Evolutionary conservation across 2,329 filamentous ascomycete species (phyloP).

Genomic region (Mycosphaerella sp.): DNA sequence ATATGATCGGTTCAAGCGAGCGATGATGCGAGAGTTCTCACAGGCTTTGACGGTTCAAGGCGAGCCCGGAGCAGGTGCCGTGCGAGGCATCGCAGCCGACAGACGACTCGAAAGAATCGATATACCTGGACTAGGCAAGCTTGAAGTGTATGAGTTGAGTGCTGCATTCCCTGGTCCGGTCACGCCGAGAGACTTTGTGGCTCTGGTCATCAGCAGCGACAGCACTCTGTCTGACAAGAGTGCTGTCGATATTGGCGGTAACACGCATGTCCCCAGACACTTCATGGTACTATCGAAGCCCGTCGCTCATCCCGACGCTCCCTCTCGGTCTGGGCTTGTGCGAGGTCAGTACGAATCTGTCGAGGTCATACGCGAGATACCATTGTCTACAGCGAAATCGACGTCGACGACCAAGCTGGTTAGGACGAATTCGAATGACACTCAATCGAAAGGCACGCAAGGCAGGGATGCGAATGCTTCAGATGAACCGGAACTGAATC

Average conservation of each 20-base stretch:
- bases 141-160: conserved; percentile 76
- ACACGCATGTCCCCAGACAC: conserved; percentile 52
- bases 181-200: conserved; percentile 80
- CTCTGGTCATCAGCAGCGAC: conserved; percentile 63
- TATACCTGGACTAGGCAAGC: conserved; percentile 53
- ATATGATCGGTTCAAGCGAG: conserved; percentile 71
- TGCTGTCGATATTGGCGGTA: conserved; percentile 26
- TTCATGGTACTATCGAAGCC: conserved; percentile 87
- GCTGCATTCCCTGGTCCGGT: conserved; percentile 88
- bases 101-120: conserved; percentile 59
- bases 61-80: conserved; percentile 63
- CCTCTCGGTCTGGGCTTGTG: conserved; percentile 64
- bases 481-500: conserved; percentile 52
- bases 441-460: conserved; percentile 32
- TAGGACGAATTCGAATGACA: conserved; percentile 8
- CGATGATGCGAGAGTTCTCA: conserved; percentile 70
- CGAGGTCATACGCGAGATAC: conserved; percentile 81
- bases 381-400: conserved; percentile 42
- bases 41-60: conserved; percentile 67
- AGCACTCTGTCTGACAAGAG: conserved; percentile 46
- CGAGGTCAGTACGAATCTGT: conserved; percentile 85
- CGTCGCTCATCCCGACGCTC: conserved; percentile 67
- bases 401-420: conserved; percentile 30
- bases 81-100: conserved; percentile 82
- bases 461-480: conserved; percentile 23